A percentile compares a stretch with the other conserved stretches of the same genome.
Evolutionary conservation across 306 rosid genomes (phyloP).

Genomic region (Benincasa hispida): DNA sequence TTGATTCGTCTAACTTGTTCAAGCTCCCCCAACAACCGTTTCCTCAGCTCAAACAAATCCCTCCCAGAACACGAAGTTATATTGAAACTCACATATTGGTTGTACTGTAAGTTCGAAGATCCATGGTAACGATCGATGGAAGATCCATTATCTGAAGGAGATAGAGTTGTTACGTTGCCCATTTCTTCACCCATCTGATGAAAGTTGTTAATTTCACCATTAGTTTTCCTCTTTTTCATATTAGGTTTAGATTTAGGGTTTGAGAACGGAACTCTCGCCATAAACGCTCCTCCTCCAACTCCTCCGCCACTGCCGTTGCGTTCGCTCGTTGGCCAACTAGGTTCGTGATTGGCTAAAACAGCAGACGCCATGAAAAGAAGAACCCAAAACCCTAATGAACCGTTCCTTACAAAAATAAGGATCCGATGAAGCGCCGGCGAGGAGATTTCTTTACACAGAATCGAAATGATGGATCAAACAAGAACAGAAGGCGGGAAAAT

Average conservation of each 20-base stretch:
- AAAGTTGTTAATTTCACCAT: constrained; percentile 15
- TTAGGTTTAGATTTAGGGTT: constrained; percentile 59
- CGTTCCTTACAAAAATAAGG: constrained; percentile 11
- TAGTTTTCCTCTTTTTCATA: constrained; percentile 28
- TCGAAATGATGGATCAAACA: constrained; percentile 27
- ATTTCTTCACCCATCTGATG: constrained; percentile 29
- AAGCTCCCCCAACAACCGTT: constrained; percentile 43
- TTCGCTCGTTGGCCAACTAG: constrained; percentile 56
- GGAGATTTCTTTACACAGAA: constrained; percentile 17
- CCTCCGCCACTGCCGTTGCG: constrained; percentile 34
- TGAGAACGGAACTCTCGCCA: constrained; percentile 71
- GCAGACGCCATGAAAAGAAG: constrained; percentile 65
- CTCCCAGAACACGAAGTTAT: constrained; percentile 34
- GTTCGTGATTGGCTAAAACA: constrained; percentile 63
- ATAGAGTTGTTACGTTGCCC: constrained; percentile 37
- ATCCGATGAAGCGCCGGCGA: constrained; percentile 33
- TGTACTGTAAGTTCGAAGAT: constrained; percentile 18
- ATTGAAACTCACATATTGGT: constrained; percentile 49
- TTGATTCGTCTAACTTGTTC: constrained; percentile 56
- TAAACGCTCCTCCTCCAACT: constrained; percentile 55
- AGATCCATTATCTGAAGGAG: constrained; percentile 76
- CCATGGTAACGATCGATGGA: constrained; percentile 59
- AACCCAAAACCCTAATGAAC: constrained; percentile 1
- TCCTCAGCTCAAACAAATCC: constrained; percentile 57
- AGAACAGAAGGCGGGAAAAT: neutral